Conservation (phyloP, 2,329 filamentous ascomycete species). For the Cladosporium sp. region DNA sequence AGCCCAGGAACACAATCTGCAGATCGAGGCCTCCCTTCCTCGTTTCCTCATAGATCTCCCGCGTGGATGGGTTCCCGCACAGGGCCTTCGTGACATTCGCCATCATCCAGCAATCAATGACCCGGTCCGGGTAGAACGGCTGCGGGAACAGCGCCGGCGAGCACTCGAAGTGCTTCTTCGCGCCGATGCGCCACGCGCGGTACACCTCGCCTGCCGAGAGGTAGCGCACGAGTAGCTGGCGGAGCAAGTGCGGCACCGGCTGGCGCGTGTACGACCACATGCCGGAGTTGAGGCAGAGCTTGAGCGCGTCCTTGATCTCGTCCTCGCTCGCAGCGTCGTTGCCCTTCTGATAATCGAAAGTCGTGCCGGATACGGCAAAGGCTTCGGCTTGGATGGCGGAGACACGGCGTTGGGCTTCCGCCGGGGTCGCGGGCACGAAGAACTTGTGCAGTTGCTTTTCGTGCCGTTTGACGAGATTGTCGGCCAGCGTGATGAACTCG, state of each 20-base stretch:
- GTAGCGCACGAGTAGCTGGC: constrained; percentile 47
- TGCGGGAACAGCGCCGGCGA: constrained; percentile 47
- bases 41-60: constrained; percentile 24
- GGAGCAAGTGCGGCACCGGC: constrained; percentile 48
- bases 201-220: constrained; percentile 39
- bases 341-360: constrained; percentile 22
- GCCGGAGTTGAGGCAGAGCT: constrained; percentile 28
- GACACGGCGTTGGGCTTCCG: constrained; percentile 17
- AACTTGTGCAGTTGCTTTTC: constrained; percentile 17
- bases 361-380: constrained; percentile 21
- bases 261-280: constrained; percentile 47
- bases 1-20: constrained; percentile 36
- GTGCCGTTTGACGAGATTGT: constrained; percentile 19
- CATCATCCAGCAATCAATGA: constrained; percentile 40
- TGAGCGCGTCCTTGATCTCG: constrained; percentile 22
- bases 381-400: constrained; percentile 23
- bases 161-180: constrained; percentile 46
- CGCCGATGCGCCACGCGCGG: constrained; percentile 45
- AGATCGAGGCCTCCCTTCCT: constrained; percentile 34
- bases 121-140: constrained; percentile 47
- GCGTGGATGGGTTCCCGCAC: constrained; percentile 7
- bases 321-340: constrained; percentile 18
- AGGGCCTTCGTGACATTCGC: constrained; percentile 20
- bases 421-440: constrained; percentile 15
- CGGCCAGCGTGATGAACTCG: constrained; percentile 17